These are phyloP conservation scores for Cronartium quercuum DNA, from an alignment of 1,284 basidiomycete genomes.

Conservation along the genomic window DNA sequence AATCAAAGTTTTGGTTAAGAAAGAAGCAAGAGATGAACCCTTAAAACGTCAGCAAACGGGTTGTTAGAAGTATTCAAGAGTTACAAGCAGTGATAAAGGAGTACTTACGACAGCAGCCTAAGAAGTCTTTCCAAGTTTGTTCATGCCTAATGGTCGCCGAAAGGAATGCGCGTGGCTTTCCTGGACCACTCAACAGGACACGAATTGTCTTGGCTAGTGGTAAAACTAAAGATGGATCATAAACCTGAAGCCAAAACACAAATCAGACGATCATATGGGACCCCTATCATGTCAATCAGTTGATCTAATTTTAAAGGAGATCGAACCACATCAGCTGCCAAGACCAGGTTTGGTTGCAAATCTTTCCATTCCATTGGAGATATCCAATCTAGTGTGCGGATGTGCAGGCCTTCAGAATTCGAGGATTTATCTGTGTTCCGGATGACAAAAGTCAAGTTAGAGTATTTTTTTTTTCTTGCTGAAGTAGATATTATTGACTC, in stretches of 20 bases:
- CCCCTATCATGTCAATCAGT: background rate
- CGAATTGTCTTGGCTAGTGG: background rate
- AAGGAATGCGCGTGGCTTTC: background rate
- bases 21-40: background rate
- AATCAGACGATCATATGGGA: background rate
- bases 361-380: background rate
- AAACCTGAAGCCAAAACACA: background rate
- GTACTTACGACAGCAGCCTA: background rate
- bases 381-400: slow-evolving; percentile 2
- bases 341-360: background rate
- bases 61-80: background rate
- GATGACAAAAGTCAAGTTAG: background rate
- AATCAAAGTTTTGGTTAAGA: background rate
- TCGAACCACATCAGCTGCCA: slow-evolving; percentile 27
- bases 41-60: background rate
- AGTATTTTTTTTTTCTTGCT: no score
- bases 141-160: background rate
- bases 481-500: no score
- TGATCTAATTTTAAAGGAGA: background rate
- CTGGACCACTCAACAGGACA: background rate
- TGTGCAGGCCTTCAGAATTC: background rate
- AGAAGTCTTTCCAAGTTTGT: background rate
- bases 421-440: background rate
- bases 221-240: background rate
- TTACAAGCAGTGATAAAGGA: background rate